phyloP scores from a whole-genome alignment of 495 filamentous ascomycete genomes.

The Penicillium maclennaniae region DNA sequence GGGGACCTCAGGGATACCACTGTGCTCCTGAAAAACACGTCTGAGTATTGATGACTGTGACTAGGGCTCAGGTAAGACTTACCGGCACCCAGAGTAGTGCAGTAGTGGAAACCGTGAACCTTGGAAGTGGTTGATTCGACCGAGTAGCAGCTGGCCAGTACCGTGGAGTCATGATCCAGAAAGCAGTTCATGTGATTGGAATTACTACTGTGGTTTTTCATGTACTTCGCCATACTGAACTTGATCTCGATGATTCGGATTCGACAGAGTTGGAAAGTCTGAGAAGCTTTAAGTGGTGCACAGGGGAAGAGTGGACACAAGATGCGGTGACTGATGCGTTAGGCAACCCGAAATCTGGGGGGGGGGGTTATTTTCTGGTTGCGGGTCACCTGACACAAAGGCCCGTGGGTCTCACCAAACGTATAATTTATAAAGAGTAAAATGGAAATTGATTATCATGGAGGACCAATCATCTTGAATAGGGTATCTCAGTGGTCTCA shows the following conservation, averaged over 20 bases:
- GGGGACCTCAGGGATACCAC: conserved; percentile 97
- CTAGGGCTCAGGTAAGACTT: conserved; percentile 22
- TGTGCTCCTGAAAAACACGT: conserved; percentile 60
- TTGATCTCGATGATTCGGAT: conserved; percentile 1
- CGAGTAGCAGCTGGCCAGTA: conserved; percentile 83
- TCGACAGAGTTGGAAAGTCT: background rate
- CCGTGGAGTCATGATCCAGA: conserved; percentile 49
- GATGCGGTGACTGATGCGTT: conserved; percentile 1
- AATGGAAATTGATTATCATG: too few species aligned
- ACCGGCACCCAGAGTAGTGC: conserved; percentile 80
- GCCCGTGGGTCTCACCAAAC: background rate
- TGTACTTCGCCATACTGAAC: conserved; percentile 52
- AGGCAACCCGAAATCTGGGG: background rate
- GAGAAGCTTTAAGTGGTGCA: background rate
- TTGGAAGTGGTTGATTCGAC: conserved; percentile 51
- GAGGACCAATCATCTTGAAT: too few species aligned
- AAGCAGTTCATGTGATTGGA: conserved; percentile 60
- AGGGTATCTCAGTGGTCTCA: background rate
- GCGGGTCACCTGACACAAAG: conserved; percentile 9
- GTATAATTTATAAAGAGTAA: too few species aligned
- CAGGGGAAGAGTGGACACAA: background rate
- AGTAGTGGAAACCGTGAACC: conserved; percentile 87
- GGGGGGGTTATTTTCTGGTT: background rate
- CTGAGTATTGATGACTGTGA: background rate
- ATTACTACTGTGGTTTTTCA: conserved; percentile 66